Conservation (phyloP, 768 basidiomycete species). For the Rhodotorula diobovata region DNA sequence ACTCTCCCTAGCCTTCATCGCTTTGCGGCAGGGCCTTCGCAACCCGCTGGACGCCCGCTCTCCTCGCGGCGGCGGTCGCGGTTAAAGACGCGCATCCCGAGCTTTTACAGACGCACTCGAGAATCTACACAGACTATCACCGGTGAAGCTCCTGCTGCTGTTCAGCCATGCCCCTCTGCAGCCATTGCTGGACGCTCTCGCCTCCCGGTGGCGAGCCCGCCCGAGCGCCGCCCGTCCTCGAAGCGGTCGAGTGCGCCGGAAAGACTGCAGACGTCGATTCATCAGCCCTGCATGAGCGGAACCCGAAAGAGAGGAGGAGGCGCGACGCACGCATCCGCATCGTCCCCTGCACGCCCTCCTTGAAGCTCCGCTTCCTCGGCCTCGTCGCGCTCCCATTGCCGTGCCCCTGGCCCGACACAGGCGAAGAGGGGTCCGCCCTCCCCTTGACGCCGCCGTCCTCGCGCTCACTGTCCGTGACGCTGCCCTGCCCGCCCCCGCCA, state of each 20-base stretch:
- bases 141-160: no score
- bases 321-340: conserved; percentile 21
- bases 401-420: no score
- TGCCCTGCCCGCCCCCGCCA: neutral
- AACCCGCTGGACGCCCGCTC: no score
- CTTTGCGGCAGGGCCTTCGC: no score
- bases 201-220: no score
- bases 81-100: no score
- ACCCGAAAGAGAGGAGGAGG: neutral
- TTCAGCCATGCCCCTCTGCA: no score
- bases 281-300: neutral
- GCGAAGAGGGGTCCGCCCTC: neutral
- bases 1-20: no score
- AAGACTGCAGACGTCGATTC: conserved; percentile 1
- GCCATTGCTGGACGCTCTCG: neutral
- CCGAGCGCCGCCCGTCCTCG: no score
- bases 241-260: neutral
- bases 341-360: conserved; percentile 14
- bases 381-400: neutral
- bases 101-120: no score
- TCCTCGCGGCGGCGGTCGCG: no score
- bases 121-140: no score
- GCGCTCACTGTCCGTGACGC: neutral
- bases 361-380: conserved; percentile 20
- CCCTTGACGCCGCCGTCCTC: conserved; percentile 1